Percentiles rank a stretch among this genome's conserved stretches.
Evolutionary conservation across 768 basidiomycete genomes (phyloP).

Genomic region (Tulasnella sp.): DNA sequence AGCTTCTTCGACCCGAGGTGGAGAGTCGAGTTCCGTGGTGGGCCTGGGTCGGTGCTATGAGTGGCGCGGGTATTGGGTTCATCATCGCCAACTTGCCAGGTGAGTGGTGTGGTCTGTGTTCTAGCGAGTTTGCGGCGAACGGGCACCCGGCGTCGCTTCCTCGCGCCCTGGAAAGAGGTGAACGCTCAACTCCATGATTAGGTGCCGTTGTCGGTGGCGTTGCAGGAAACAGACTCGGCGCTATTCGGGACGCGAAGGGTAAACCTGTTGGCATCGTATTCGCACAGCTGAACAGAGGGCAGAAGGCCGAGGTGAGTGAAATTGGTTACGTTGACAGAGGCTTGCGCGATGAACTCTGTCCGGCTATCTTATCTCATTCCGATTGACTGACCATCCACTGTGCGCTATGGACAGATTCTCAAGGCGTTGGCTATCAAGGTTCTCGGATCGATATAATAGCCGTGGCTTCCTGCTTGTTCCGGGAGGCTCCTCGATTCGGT

Average conservation of each 20-base stretch:
- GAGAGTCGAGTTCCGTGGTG: constrained; percentile 67
- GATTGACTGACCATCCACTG: neutral
- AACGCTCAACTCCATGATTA: constrained; percentile 5
- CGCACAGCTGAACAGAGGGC: constrained; percentile 61
- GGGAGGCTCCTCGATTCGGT: neutral
- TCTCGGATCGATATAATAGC: constrained; percentile 27
- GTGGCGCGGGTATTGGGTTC: constrained; percentile 59
- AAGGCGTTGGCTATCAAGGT: constrained; percentile 30
- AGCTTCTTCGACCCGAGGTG: constrained; percentile 82
- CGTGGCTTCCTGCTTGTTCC: constrained; percentile 14
- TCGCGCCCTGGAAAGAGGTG: neutral
- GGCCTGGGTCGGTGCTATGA: constrained; percentile 66
- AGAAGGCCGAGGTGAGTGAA: constrained; percentile 78
- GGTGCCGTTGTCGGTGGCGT: constrained; percentile 77
- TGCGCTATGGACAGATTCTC: constrained; percentile 54
- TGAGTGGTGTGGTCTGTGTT: neutral
- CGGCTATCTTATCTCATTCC: constrained; percentile 28
- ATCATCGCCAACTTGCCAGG: constrained; percentile 75
- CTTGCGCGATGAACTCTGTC: neutral
- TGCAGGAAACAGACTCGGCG: constrained; percentile 87
- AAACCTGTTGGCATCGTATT: constrained; percentile 91
- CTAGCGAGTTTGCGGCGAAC: neutral
- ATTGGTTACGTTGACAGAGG: neutral
- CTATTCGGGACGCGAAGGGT: constrained; percentile 87
- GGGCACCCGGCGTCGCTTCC: neutral